Percentiles rank a stretch among this genome's conserved stretches.
These are phyloP conservation scores for Triadica sebifera DNA, from an alignment of 345 rosid species.

Conservation along the genomic window DNA sequence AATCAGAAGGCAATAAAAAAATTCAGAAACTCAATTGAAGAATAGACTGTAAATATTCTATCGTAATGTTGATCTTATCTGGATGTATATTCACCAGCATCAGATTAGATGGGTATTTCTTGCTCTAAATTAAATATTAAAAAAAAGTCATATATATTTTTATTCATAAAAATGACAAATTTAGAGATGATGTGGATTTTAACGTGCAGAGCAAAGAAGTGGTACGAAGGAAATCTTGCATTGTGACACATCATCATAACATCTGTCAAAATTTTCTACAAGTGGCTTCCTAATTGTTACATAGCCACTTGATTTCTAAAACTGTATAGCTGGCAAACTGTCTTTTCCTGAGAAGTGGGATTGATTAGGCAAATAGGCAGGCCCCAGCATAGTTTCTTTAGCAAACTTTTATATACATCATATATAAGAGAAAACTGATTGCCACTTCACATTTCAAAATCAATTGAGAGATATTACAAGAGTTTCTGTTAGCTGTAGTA, in stretches of 20 bases:
- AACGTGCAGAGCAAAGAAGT: background rate
- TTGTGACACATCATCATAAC: background rate
- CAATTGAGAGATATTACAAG: background rate
- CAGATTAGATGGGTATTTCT: too few species aligned
- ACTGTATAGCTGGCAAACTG: slow-evolving; percentile 10
- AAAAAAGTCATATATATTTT: too few species aligned
- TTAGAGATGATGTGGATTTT: background rate
- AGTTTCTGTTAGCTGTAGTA: background rate
- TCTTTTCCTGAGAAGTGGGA: slow-evolving; percentile 2
- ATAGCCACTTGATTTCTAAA: background rate
- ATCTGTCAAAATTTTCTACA: slow-evolving; percentile 8
- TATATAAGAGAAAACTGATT: background rate
- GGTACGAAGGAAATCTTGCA: background rate
- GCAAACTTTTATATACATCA: background rate
- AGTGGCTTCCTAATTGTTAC: slow-evolving; percentile 10
- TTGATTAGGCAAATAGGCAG: background rate
- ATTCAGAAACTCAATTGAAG: too few species aligned
- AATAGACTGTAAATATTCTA: too few species aligned
- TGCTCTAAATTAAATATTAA: too few species aligned
- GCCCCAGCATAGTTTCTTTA: slow-evolving; percentile 9
- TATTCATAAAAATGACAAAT: too few species aligned
- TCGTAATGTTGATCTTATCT: too few species aligned
- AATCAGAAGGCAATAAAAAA: too few species aligned
- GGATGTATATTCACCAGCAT: too few species aligned
- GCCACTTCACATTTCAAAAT: background rate